phyloP scores from a whole-genome alignment of 2,329 filamentous ascomycete genomes.

The Dothiorella sarmentorum region DNA sequence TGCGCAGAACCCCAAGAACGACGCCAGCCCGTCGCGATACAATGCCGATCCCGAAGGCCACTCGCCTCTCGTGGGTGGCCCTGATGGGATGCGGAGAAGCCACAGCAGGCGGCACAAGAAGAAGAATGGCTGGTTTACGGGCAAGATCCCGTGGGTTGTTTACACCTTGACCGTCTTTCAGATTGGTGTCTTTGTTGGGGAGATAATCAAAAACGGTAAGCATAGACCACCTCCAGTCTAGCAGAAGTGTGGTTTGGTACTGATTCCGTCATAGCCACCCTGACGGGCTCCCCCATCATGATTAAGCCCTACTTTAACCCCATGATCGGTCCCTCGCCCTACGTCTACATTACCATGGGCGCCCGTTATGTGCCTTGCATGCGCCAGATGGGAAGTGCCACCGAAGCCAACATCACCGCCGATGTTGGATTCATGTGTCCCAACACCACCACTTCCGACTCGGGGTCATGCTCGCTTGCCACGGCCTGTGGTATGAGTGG shows the following conservation, averaged over 20 bases:
- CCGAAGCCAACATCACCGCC: slow-evolving; percentile 62
- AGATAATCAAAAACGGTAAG: slow-evolving; percentile 80
- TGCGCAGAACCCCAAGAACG: slow-evolving; percentile 36
- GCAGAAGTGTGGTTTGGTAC: neutral
- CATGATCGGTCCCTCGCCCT: slow-evolving; percentile 92
- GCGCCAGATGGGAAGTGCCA: slow-evolving; percentile 56
- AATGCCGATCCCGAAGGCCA: slow-evolving; percentile 40
- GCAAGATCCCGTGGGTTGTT: slow-evolving; percentile 71
- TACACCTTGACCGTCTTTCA: slow-evolving; percentile 76
- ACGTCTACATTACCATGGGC: slow-evolving; percentile 95
- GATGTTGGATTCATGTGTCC: slow-evolving; percentile 73
- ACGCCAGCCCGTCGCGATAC: slow-evolving; percentile 37
- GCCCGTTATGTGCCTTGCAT: slow-evolving; percentile 91
- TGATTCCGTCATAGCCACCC: slow-evolving; percentile 51
- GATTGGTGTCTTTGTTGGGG: slow-evolving; percentile 80
- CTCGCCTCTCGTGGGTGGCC: slow-evolving; percentile 22
- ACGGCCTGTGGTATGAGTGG: slow-evolving; percentile 81
- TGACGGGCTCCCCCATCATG: slow-evolving; percentile 75
- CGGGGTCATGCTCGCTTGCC: slow-evolving; percentile 66
- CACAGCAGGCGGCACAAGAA: slow-evolving; percentile 28
- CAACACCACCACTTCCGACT: slow-evolving; percentile 64
- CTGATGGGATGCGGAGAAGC: slow-evolving; percentile 23
- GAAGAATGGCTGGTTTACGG: slow-evolving; percentile 54
- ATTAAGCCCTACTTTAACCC: slow-evolving; percentile 87
- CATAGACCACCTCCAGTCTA: neutral